Conservation (phyloP, 148 eudicot genomes). For the Chenopodium album region DNA sequence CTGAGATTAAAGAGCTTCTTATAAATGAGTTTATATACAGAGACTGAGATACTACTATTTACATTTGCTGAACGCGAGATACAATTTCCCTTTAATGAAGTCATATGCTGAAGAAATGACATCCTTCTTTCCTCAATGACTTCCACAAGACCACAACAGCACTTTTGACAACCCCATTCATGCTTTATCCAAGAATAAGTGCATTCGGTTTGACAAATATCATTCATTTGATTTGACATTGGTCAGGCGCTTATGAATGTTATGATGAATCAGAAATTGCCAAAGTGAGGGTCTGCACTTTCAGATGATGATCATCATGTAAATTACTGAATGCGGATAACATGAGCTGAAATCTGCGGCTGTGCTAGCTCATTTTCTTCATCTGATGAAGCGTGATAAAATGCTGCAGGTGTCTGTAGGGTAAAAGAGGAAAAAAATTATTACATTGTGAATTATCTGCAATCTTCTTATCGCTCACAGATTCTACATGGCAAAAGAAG, state of each 20-base stretch:
- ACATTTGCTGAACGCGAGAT: not conserved
- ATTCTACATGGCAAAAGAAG: no score
- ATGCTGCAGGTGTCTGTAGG: slow-evolving; percentile 21
- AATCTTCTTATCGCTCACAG: no score
- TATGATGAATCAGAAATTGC: not conserved
- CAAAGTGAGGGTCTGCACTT: not conserved
- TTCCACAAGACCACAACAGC: not conserved
- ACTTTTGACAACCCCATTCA: not conserved
- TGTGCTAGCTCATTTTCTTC: slow-evolving; percentile 30
- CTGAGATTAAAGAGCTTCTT: not conserved
- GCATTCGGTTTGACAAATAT: not conserved
- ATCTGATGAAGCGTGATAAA: slow-evolving; percentile 23
- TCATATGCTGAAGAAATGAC: not conserved
- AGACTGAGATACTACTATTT: slow-evolving; percentile 10
- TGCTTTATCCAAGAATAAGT: not conserved
- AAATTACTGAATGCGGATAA: slow-evolving; percentile 27
- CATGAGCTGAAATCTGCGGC: slow-evolving; percentile 29
- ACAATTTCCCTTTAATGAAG: slow-evolving; percentile 1
- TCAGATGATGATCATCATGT: not conserved
- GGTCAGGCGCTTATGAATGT: not conserved
- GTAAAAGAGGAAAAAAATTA: not conserved
- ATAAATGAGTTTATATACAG: slow-evolving; percentile 11
- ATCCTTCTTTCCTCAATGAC: not conserved
- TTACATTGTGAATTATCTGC: not conserved
- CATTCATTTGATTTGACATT: not conserved